A percentile compares a stretch with the other conserved stretches of the same genome.
Conservation (phyloP, 768 basidiomycete species). For the Phylloporus rhodoxanthus region DNA sequence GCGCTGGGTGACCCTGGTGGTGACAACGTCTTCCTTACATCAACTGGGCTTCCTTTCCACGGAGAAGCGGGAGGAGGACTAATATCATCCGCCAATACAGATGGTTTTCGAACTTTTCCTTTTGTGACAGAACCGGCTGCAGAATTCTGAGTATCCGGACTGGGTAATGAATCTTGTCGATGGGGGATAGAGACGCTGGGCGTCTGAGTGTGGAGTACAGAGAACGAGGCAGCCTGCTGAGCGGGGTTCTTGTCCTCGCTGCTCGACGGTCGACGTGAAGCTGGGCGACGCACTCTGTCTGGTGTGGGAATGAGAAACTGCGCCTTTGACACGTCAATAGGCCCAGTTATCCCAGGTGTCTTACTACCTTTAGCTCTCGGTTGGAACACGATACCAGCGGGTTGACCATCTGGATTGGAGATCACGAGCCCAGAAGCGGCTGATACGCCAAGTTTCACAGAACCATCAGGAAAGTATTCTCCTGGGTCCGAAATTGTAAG, state of each 20-base stretch:
- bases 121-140: conserved; percentile 9
- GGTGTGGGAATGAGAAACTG: conserved; percentile 28
- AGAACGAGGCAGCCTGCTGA: conserved; percentile 26
- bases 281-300: conserved; percentile 24
- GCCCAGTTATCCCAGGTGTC: conserved; percentile 25
- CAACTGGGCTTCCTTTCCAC: conserved; percentile 25
- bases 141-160: conserved; percentile 16
- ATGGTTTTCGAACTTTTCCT: conserved; percentile 27
- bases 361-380: conserved; percentile 49
- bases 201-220: conserved; percentile 22
- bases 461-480: conserved; percentile 61
- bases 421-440: conserved; percentile 85
- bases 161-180: conserved; percentile 24
- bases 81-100: conserved; percentile 27
- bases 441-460: conserved; percentile 65
- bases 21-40: conserved; percentile 30
- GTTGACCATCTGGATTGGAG: conserved; percentile 88
- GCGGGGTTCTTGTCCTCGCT: conserved; percentile 24
- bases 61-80: conserved; percentile 8
- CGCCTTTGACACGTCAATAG: conserved; percentile 46
- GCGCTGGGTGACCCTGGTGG: conserved; percentile 31
- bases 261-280: conserved; percentile 24
- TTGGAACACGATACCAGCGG: conserved; percentile 94
- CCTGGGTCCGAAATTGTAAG: conserved; percentile 62
- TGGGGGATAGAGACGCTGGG: conserved; percentile 9